phyloP scores from a whole-genome alignment of 2,329 filamentous ascomycete species.

The Fusarium sulawesiense region DNA sequence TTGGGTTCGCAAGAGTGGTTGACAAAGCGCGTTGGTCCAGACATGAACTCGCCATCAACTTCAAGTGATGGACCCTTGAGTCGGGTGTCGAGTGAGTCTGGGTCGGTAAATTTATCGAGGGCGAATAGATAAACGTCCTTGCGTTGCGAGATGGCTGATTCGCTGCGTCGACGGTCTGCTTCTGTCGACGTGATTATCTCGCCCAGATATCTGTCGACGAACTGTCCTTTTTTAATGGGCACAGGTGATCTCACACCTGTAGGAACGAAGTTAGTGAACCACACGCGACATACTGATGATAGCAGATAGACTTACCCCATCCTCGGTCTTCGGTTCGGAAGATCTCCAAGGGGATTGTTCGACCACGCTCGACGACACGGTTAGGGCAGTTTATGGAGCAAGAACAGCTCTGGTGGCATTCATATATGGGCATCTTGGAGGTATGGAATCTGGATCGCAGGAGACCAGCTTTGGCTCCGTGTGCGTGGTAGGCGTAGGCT shows the following conservation, averaged over 20 bases:
- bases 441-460: constrained; percentile 64
- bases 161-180: constrained; percentile 71
- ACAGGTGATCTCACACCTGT: constrained; percentile 72
- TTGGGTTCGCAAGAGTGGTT: constrained; percentile 87
- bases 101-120: constrained; percentile 81
- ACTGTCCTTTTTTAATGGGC: constrained; percentile 76
- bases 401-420: constrained; percentile 78
- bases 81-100: constrained; percentile 65
- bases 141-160: constrained; percentile 65
- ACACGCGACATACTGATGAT: neutral
- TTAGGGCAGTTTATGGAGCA: constrained; percentile 77
- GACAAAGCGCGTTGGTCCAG: constrained; percentile 82
- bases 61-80: constrained; percentile 68
- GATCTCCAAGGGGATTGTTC: constrained; percentile 77
- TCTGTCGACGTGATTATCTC: constrained; percentile 73
- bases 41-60: constrained; percentile 79
- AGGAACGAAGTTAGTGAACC: neutral
- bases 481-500: constrained; percentile 72
- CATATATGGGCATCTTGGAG: constrained; percentile 76
- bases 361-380: constrained; percentile 79
- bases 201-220: constrained; percentile 83
- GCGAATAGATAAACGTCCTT: constrained; percentile 85
- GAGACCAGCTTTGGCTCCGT: constrained; percentile 63
- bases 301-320: constrained; percentile 69
- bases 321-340: constrained; percentile 79